A percentile compares a stretch with the other conserved stretches of the same genome.
These are phyloP conservation scores for Decorospora gaudefroyi DNA, from an alignment of 2,329 filamentous ascomycete species.

Conservation along the genomic window DNA sequence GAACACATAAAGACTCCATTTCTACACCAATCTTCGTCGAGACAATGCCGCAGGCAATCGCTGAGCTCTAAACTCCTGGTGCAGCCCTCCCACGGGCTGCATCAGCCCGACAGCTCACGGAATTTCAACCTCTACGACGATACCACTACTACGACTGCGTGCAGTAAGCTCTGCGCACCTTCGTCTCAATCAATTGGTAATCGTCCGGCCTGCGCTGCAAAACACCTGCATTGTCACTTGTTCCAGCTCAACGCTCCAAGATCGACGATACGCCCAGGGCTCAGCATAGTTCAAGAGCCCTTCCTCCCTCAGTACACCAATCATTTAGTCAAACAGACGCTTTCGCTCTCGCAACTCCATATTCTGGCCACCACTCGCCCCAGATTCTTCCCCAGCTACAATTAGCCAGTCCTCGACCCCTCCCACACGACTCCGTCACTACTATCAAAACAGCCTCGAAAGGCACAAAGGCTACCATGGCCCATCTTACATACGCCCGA, in stretches of 20 bases:
- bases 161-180: constrained; percentile 41
- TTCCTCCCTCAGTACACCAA: constrained; percentile 42
- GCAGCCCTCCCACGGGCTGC: constrained; percentile 22
- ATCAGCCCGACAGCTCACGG: constrained; percentile 82
- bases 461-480: constrained; percentile 28
- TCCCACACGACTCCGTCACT: constrained; percentile 6
- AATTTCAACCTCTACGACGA: constrained; percentile 60
- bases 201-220: constrained; percentile 42
- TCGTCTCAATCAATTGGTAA: constrained; percentile 39
- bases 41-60: constrained; percentile 55
- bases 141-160: constrained; percentile 44
- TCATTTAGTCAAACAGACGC: constrained; percentile 32
- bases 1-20: constrained; percentile 29
- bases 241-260: constrained; percentile 36
- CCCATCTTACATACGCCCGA: constrained; percentile 32
- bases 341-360: constrained; percentile 20
- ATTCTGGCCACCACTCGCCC: constrained; percentile 6
- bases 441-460: constrained; percentile 6
- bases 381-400: background rate
- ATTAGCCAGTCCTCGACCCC: constrained; percentile 2
- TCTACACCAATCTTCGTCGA: constrained; percentile 49
- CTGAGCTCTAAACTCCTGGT: constrained; percentile 71
- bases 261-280: constrained; percentile 42
- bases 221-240: constrained; percentile 42
- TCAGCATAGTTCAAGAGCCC: constrained; percentile 47